Percentiles rank a stretch among this genome's conserved stretches.
Conservation (phyloP, 2,329 filamentous ascomycete species). For the Magnaporthiopsis rhizophila region DNA sequence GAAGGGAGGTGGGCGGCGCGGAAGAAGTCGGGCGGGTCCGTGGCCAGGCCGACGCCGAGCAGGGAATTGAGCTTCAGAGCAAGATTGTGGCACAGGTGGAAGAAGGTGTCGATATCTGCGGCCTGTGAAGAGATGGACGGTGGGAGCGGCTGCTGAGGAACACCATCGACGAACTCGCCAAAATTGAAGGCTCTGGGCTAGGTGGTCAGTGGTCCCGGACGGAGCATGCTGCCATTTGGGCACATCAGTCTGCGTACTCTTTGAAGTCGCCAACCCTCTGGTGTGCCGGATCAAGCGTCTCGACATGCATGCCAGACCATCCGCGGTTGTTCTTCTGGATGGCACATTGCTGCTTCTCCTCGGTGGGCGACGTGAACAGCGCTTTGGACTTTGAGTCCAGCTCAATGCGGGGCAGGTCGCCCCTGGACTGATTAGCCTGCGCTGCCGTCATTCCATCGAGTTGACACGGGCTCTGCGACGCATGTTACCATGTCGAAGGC, state of each 20-base stretch:
- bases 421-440: neutral
- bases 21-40: conserved; percentile 46
- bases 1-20: conserved; percentile 38
- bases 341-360: conserved; percentile 66
- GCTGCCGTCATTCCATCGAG: conserved; percentile 7
- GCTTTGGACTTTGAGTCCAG: conserved; percentile 52
- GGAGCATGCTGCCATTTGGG: neutral
- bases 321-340: conserved; percentile 79
- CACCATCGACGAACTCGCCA: conserved; percentile 61
- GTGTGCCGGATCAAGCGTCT: conserved; percentile 76
- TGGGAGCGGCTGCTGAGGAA: conserved; percentile 72
- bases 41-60: conserved; percentile 67
- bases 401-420: neutral
- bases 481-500: conserved; percentile 64
- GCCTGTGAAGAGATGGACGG: conserved; percentile 51
- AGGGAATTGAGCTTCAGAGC: conserved; percentile 67
- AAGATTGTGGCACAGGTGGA: conserved; percentile 61
- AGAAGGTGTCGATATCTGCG: conserved; percentile 57
- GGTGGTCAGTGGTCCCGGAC: neutral
- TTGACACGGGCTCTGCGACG: too few species aligned
- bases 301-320: conserved; percentile 81
- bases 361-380: conserved; percentile 62
- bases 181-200: conserved; percentile 80
- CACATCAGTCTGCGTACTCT: conserved; percentile 2
- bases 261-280: conserved; percentile 53